These are phyloP conservation scores for Carallia brachiata DNA, from an alignment of 345 rosid genomes.

Conservation along the genomic window DNA sequence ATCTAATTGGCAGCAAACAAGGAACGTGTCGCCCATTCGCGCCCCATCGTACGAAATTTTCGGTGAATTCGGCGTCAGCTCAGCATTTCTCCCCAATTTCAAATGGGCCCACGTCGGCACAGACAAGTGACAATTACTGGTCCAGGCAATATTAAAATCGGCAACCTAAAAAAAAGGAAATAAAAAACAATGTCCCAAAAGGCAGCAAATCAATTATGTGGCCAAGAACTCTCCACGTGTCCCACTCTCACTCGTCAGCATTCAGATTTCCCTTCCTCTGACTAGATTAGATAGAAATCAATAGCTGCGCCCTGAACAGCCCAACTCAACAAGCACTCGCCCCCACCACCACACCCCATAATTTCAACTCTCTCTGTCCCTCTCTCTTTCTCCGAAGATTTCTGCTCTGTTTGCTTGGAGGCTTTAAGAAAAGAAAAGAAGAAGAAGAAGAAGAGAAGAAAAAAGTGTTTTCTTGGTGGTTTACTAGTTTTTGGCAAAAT, in stretches of 20 bases:
- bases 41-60: too few relatives aligned
- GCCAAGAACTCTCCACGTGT: slow-evolving; percentile 40
- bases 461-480: not conserved
- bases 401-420: not conserved
- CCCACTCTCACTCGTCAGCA: slow-evolving; percentile 18
- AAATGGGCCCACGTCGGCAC: slow-evolving; percentile 42
- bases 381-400: not conserved
- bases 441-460: not conserved
- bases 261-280: slow-evolving; percentile 25
- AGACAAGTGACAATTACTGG: slow-evolving; percentile 36
- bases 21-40: too few relatives aligned
- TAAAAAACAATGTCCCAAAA: not conserved
- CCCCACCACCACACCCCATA: slow-evolving; percentile 2
- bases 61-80: not conserved
- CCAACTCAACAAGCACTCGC: slow-evolving; percentile 13
- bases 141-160: slow-evolving; percentile 19
- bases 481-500: not conserved
- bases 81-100: not conserved
- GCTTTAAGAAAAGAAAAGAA: not conserved
- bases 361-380: not conserved
- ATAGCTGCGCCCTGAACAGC: slow-evolving; percentile 9
- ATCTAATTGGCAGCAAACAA: too few relatives aligned
- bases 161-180: not conserved
- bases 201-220: slow-evolving; percentile 27
- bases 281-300: slow-evolving; percentile 29